Evolutionary conservation across 2,329 filamentous ascomycete genomes (phyloP).

Genomic region (Colletotrichum gloeosporioides): DNA sequence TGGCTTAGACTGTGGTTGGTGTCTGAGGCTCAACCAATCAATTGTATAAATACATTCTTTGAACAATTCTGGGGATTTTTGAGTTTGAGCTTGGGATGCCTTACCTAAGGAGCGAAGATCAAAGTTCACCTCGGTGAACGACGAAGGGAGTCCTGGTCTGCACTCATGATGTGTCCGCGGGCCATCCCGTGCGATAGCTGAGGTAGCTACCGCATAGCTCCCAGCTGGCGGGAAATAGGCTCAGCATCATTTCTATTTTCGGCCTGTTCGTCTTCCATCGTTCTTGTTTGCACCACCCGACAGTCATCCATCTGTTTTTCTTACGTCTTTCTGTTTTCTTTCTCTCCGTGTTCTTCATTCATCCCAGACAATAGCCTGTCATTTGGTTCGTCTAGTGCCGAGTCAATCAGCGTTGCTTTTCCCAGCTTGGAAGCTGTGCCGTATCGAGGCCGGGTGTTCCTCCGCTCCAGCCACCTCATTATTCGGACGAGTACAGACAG

Average conservation of each 20-base stretch:
- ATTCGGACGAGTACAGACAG: background rate
- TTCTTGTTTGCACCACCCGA: background rate
- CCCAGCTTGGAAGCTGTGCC: background rate
- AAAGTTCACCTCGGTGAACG: background rate
- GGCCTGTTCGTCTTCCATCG: background rate
- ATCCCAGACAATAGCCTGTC: background rate
- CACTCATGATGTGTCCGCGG: background rate
- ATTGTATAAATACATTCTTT: background rate
- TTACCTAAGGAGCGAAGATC: background rate
- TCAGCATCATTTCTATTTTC: background rate
- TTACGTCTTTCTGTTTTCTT: background rate
- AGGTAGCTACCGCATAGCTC: background rate
- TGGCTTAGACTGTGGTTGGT: background rate
- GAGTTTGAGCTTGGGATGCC: background rate
- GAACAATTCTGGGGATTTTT: background rate
- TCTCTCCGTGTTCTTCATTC: background rate
- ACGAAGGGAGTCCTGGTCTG: background rate
- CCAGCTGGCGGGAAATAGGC: background rate
- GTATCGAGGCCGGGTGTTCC: background rate
- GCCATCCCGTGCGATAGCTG: background rate
- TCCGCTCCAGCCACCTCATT: constrained; percentile 13
- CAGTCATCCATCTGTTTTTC: background rate
- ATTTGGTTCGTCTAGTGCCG: background rate
- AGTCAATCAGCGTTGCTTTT: background rate
- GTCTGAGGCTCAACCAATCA: constrained; percentile 6